Conservation (phyloP, 805 yeast species). For the Schwanniomyces polymorphus region DNA sequence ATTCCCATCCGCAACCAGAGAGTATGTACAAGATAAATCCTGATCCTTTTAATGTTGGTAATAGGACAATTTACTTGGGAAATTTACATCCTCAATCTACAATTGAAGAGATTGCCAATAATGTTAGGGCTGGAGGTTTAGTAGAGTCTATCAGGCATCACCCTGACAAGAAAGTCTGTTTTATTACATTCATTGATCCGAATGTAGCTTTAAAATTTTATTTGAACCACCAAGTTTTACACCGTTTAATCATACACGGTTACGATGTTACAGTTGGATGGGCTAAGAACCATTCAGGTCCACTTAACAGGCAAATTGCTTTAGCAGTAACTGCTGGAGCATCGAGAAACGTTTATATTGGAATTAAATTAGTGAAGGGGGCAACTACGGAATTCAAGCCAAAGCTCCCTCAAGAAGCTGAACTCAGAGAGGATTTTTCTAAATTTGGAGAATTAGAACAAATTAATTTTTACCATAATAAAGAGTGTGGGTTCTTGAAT, state of each 20-base stretch:
- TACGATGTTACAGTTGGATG: conserved; percentile 66
- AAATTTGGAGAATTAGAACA: conserved; percentile 74
- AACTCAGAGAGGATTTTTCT: conserved; percentile 58
- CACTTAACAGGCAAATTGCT: conserved; percentile 53
- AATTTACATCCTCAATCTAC: conserved; percentile 64
- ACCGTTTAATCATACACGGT: conserved; percentile 62
- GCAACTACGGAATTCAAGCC: conserved; percentile 13
- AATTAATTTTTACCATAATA: conserved; percentile 67
- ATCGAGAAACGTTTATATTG: conserved; percentile 74
- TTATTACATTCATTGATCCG: conserved; percentile 67
- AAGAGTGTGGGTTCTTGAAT: conserved; percentile 74
- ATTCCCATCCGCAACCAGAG: neutral
- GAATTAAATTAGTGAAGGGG: conserved; percentile 42
- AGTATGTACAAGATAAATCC: conserved; percentile 16
- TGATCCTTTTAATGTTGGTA: conserved; percentile 40
- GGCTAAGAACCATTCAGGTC: conserved; percentile 69
- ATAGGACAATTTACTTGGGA: conserved; percentile 70
- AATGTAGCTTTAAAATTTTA: conserved; percentile 66
- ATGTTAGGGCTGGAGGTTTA: conserved; percentile 72
- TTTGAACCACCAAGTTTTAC: conserved; percentile 54
- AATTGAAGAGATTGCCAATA: conserved; percentile 73
- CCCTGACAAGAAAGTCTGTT: conserved; percentile 59
- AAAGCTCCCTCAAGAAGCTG: conserved; percentile 40
- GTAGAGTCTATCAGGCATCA: conserved; percentile 57
- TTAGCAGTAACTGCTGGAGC: conserved; percentile 73